Percentiles rank a stretch among this genome's conserved stretches.
Evolutionary conservation across 257 asterid species (phyloP).

Genomic region (Penstemon davidsonii): DNA sequence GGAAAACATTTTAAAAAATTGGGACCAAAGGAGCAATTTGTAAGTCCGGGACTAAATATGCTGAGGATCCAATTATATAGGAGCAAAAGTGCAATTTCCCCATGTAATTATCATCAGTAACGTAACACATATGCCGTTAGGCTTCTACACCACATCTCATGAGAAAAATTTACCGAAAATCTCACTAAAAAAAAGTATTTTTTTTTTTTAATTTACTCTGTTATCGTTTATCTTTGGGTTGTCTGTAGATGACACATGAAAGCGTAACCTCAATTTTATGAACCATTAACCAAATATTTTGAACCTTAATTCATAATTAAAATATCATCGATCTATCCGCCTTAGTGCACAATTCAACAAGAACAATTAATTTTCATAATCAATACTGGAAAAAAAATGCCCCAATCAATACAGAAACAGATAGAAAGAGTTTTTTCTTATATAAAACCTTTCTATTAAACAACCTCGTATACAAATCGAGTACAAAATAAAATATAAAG

Average conservation of each 20-base stretch:
- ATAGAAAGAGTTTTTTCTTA: background rate
- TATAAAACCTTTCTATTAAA: background rate
- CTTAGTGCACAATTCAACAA: background rate
- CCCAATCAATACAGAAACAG: background rate
- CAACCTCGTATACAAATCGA: constrained; percentile 2
- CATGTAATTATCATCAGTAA: background rate
- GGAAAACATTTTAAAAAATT: no score
- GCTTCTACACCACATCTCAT: background rate
- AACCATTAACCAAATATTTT: background rate
- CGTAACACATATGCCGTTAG: background rate
- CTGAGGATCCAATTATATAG: background rate
- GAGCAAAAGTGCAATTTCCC: background rate
- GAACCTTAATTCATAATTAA: background rate
- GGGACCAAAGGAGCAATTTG: no score
- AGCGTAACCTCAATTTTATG: background rate
- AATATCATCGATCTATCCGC: background rate
- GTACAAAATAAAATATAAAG: constrained; percentile 12
- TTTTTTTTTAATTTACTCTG: no score
- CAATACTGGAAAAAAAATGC: background rate
- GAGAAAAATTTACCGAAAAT: background rate
- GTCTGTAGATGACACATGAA: background rate
- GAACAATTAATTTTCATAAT: background rate
- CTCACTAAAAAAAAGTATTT: background rate
- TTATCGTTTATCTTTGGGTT: background rate
- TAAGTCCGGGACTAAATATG: no score